Percentiles rank a stretch among this genome's conserved stretches.
phyloP scores from a whole-genome alignment of 495 filamentous ascomycete species.

The Letharia lupina region DNA sequence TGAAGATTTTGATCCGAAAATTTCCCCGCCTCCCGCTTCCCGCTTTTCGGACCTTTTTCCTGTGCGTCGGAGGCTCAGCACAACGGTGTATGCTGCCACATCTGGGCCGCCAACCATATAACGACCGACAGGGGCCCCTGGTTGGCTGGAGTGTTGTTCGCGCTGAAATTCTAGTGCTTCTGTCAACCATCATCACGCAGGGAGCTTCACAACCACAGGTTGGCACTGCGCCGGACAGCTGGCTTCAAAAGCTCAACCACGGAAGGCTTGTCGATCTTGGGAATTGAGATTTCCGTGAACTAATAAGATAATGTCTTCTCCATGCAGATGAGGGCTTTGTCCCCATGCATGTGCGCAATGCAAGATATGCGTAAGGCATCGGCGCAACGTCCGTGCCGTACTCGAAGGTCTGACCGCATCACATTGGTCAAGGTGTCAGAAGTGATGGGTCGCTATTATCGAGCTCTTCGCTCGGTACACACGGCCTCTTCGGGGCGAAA shows the following conservation, averaged over 20 bases:
- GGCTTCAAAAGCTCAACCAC: background rate
- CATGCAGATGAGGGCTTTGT: background rate
- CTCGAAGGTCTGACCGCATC: background rate
- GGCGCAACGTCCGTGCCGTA: background rate
- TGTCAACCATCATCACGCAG: background rate
- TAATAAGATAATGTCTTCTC: background rate
- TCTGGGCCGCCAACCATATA: background rate
- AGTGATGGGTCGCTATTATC: background rate
- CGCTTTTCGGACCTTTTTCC: background rate
- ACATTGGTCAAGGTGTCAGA: background rate
- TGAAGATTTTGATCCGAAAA: too few relatives aligned
- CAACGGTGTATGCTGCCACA: background rate
- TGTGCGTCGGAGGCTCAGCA: background rate
- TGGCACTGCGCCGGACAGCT: background rate
- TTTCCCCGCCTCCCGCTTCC: background rate
- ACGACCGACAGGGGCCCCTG: too few relatives aligned
- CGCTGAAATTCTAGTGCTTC: background rate
- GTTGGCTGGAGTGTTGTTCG: background rate
- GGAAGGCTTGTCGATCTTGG: background rate
- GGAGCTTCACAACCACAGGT: background rate
- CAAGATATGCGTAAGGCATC: background rate
- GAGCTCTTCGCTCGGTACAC: background rate
- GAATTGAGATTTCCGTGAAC: background rate
- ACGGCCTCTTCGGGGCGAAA: background rate
- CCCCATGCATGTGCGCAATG: background rate